Evolutionary conservation across 139 green algal species (phyloP), one percentile per base, ranked within the genome.

Genomic region (Tetradesmus obliquus): DNA sequence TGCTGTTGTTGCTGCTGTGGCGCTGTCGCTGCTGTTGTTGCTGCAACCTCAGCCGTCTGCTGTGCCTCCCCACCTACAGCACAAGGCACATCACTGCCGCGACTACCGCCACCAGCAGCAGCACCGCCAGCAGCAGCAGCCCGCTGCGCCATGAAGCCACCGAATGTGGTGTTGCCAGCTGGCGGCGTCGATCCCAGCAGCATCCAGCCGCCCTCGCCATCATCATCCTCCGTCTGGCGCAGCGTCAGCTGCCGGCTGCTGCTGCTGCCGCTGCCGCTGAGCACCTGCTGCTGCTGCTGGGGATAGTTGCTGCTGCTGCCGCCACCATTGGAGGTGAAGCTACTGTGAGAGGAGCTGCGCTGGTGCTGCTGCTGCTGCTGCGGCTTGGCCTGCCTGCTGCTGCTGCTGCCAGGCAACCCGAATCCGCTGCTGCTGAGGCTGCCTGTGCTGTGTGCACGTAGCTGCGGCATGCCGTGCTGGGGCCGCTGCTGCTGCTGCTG

Each of bases 361-460:
- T 87, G 82, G 17, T 87, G 82, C n/a, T 58, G 55, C 22, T 58
- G 57, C 57, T 89, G 86, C 86, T 90, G 66, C 69, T 90, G 86
- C 72, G 45, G 72, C 2, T 32, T 45, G 5, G 9, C 72, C 45
- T 13, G 72, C 22, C 72, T 81, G 72, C 72, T 17, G 72, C 86
- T 90, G 86, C 86, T 82, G 66, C 69, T 83, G 86, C 45, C 53
- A 32, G 69, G 84, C 57, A 51, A 58, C 54, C 55, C n/a, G 10
- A 2, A 24, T n/a, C 22, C 7, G 19, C 83, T 22, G 24, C 62
- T 89, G 84, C 32, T 80, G 8, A 51, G 54, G 84, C 32, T 89
- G 84, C 24, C 24, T 8, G 12, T 51, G 24, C 83, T 88, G 84
- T 53, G 84, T 81, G 51, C 69, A 54, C 22, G 22, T 32, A 81